phyloP scores from a whole-genome alignment of 1,284 basidiomycete genomes.

The Porodaedalea pini region DNA sequence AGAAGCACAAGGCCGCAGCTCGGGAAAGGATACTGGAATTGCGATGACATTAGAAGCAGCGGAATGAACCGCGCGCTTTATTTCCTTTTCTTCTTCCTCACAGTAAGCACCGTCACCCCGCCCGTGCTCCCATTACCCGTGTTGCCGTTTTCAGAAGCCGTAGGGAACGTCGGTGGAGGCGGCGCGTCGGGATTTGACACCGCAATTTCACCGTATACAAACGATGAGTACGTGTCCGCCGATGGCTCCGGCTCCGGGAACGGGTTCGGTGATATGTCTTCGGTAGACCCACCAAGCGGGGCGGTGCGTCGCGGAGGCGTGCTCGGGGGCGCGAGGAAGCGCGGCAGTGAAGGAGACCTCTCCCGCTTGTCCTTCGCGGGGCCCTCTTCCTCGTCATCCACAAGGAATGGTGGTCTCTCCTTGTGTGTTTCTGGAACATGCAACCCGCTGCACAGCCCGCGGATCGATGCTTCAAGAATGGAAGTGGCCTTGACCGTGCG shows the following conservation, averaged over 20 bases:
- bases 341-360: background rate
- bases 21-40: background rate
- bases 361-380: conserved; percentile 6
- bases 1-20: background rate
- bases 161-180: background rate
- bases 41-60: background rate
- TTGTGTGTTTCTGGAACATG: background rate
- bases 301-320: conserved; percentile 46
- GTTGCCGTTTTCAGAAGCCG: conserved; percentile 3
- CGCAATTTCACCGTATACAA: conserved; percentile 48
- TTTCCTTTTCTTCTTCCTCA: conserved; percentile 51
- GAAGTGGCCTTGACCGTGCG: conserved; percentile 66
- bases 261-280: conserved; percentile 58
- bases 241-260: conserved; percentile 61
- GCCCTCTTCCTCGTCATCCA: background rate
- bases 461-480: conserved; percentile 63
- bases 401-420: background rate
- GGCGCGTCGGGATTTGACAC: background rate
- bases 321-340: conserved; percentile 28
- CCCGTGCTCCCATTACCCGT: conserved; percentile 23
- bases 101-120: conserved; percentile 54
- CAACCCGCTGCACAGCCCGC: conserved; percentile 51
- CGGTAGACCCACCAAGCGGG: conserved; percentile 18
- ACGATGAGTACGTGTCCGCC: conserved; percentile 51
- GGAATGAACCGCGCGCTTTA: background rate